phyloP scores from a whole-genome alignment of 108 stramenopile genomes.

The Cylindrotheca closterium region DNA sequence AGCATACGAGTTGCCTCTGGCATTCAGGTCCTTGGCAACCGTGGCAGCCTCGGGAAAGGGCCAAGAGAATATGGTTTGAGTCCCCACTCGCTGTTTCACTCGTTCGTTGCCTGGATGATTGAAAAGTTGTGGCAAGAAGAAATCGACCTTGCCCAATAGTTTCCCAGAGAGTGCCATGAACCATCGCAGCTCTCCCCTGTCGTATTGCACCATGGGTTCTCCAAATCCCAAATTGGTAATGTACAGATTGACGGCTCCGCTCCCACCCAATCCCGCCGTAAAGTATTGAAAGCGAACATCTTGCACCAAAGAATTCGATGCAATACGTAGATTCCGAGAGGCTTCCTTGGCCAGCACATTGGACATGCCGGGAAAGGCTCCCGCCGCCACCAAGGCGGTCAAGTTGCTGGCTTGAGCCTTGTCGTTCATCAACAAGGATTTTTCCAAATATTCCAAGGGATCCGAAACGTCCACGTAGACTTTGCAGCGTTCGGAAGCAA shows the following conservation, averaged over 20 bases:
- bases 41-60: slow-evolving; percentile 76
- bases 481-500: slow-evolving; percentile 11
- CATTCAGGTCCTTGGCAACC: slow-evolving; percentile 35
- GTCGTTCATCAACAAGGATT: slow-evolving; percentile 12
- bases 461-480: slow-evolving; percentile 66
- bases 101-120: slow-evolving; percentile 8
- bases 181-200: slow-evolving; percentile 26
- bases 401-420: slow-evolving; percentile 22
- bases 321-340: slow-evolving; percentile 11
- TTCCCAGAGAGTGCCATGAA: slow-evolving; percentile 44
- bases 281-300: slow-evolving; percentile 65
- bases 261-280: slow-evolving; percentile 61
- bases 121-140: slow-evolving; percentile 22
- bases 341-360: slow-evolving; percentile 63
- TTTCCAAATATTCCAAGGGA: slow-evolving; percentile 47
- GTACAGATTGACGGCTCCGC: slow-evolving; percentile 55
- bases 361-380: slow-evolving; percentile 67
- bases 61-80: slow-evolving; percentile 57
- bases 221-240: slow-evolving; percentile 71
- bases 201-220: slow-evolving; percentile 51
- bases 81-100: slow-evolving; percentile 42
- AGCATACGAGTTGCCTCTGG: slow-evolving; percentile 41
- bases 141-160: slow-evolving; percentile 54
- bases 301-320: slow-evolving; percentile 12
- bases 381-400: slow-evolving; percentile 47